phyloP scores from a whole-genome alignment of 1,139 yeast species.

The Pichia terricola region DNA sequence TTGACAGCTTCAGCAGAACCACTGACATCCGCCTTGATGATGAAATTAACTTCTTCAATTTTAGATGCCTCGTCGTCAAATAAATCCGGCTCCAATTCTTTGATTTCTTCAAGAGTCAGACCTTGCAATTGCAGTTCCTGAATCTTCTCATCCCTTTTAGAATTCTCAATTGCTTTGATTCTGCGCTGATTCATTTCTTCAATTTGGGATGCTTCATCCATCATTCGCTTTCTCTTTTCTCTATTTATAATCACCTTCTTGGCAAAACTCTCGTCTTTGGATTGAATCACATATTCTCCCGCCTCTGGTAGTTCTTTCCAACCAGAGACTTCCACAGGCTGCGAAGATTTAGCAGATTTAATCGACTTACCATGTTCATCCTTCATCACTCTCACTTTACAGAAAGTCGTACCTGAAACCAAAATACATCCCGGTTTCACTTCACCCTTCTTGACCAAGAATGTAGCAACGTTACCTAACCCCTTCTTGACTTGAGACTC shows the following conservation, averaged over 20 bases:
- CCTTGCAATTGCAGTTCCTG: slow-evolving; percentile 52
- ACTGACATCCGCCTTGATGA: slow-evolving; percentile 83
- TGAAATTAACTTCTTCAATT: slow-evolving; percentile 43
- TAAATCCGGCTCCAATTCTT: slow-evolving; percentile 25
- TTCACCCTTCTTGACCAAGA: slow-evolving; percentile 72
- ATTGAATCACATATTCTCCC: slow-evolving; percentile 79
- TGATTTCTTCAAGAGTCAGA: slow-evolving; percentile 35
- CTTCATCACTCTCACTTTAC: slow-evolving; percentile 75
- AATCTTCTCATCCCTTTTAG: slow-evolving; percentile 41
- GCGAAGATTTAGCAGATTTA: slow-evolving; percentile 72
- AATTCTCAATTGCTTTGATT: slow-evolving; percentile 36
- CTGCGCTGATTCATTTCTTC: slow-evolving; percentile 58
- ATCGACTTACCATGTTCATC: slow-evolving; percentile 64
- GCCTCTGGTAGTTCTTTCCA: slow-evolving; percentile 93
- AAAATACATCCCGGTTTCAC: slow-evolving; percentile 59
- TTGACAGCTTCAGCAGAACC: slow-evolving; percentile 53
- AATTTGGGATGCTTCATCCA: slow-evolving; percentile 57
- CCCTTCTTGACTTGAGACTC: slow-evolving; percentile 82
- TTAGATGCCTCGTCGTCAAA: slow-evolving; percentile 23
- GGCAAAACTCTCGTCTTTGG: slow-evolving; percentile 62
- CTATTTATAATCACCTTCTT: slow-evolving; percentile 68
- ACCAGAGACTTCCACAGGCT: slow-evolving; percentile 87
- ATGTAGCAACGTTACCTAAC: slow-evolving; percentile 79
- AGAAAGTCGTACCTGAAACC: slow-evolving; percentile 80
- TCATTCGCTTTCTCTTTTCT: slow-evolving; percentile 42